Base-by-base conservation (phyloP, 2,329 filamentous ascomycete species). In the Botrytis elliptica region DNA sequence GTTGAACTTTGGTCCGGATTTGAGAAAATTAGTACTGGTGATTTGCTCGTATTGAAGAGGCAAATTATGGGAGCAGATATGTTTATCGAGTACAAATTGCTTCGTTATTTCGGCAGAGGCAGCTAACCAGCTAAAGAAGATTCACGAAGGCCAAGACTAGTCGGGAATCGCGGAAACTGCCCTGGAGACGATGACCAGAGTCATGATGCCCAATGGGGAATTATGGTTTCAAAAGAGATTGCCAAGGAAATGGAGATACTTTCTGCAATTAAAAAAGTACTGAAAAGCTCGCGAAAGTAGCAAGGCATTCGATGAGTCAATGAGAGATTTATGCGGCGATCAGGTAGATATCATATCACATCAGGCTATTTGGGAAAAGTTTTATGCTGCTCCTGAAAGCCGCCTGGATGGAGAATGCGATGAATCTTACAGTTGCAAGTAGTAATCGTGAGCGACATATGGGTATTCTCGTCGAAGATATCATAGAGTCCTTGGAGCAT, bases 101-200 rank as follows among this genome's bases (percentile, higher is more conserved):
- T n/a, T 52, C 25, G 25, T n/a, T 1, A 10, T n/a, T 52, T n/a
- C n/a, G 49, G 25, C 49, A 52, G 49, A 52, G 49, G 49, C 49
- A n/a, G 1, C 25, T 1, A 14, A 52, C 25, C 12, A 14, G 10
- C 49, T 52, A n/a, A 52, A 52, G 12, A 14, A 2, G 49, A n/a
- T 16, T 52, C 0, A n/a, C 0, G 5, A 52, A 52, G 5, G 12
- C 0, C 49, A 52, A 14, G 25, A n/a, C 12, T 4, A 52, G 7
- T n/a, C 25, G 1, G 12, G 4, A n/a, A n/a, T 52, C 25, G 10
- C 0, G 3, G 12, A 16, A 1, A 52, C 25, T 52, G 49, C 25
- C 0, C 0, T 52, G 49, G 0, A 16, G 49, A n/a, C 22, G 3
- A 22, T 52, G 0, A 52, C 12, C 0, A 52, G 49, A 52, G 2